Evolutionary conservation across 331 rosid genomes (phyloP).

Genomic region (Stylosanthes scabra): DNA sequence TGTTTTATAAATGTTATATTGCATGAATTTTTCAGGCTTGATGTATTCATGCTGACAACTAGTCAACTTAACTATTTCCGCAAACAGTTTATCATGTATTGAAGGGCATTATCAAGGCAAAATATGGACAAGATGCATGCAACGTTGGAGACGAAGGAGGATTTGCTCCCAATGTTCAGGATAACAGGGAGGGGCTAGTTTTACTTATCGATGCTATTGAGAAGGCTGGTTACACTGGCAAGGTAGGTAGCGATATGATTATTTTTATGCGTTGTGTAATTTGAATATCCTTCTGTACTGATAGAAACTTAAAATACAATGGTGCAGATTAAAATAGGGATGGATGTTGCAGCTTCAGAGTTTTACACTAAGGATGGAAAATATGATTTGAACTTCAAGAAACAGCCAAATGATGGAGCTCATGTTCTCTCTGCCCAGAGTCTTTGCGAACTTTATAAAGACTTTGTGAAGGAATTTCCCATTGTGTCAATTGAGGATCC

Average conservation of each 20-base stretch:
- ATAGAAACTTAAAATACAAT: slow-evolving; percentile 25
- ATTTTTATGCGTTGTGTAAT: slow-evolving; percentile 13
- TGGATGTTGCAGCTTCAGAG: slow-evolving; percentile 99
- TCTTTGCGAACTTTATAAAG: slow-evolving; percentile 79
- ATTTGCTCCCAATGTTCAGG: slow-evolving; percentile 99
- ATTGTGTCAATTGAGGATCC: slow-evolving; percentile 99
- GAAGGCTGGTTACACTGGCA: slow-evolving; percentile 97
- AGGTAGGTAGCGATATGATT: slow-evolving; percentile 53
- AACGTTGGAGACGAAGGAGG: slow-evolving; percentile 99
- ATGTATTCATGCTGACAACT: background rate
- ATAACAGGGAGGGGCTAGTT: slow-evolving; percentile 92
- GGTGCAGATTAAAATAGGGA: slow-evolving; percentile 95
- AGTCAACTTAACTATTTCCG: background rate
- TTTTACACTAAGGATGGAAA: slow-evolving; percentile 82
- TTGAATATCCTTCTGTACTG: slow-evolving; percentile 22
- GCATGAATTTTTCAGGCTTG: background rate
- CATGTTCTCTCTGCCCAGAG: slow-evolving; percentile 80
- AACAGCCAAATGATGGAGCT: slow-evolving; percentile 91
- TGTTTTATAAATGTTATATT: slow-evolving; percentile 19
- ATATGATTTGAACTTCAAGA: slow-evolving; percentile 93
- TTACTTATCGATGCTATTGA: slow-evolving; percentile 97
- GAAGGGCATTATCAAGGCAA: slow-evolving; percentile 94
- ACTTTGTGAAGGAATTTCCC: slow-evolving; percentile 87
- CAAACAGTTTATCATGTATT: slow-evolving; percentile 81
- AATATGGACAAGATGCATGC: slow-evolving; percentile 99